Evolutionary conservation across 2,329 filamentous ascomycete species (phyloP).

Genomic region (Dothiorella sarmentorum): DNA sequence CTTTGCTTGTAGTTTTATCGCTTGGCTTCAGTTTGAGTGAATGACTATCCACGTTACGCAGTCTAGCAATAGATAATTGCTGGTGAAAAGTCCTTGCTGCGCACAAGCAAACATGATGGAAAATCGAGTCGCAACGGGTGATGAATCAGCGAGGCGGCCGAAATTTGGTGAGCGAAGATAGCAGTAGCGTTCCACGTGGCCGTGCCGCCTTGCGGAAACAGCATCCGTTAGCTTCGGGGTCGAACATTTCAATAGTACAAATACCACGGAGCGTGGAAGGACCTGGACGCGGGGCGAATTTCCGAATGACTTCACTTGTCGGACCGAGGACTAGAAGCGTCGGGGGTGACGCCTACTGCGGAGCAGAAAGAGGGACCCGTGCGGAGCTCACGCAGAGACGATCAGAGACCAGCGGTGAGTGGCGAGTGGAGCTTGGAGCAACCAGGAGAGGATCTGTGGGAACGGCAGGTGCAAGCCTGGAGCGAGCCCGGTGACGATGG

Average conservation of each 20-base stretch:
- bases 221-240: too few species aligned
- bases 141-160: not conserved
- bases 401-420: constrained; percentile 10
- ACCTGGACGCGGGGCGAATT: not conserved
- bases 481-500: not conserved
- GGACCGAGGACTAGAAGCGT: not conserved
- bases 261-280: not conserved
- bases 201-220: not conserved
- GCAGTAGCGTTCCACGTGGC: not conserved
- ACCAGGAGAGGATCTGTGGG: not conserved
- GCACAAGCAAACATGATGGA: too few species aligned
- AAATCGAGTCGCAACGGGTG: not conserved
- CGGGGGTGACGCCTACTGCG: not conserved
- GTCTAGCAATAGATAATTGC: too few species aligned
- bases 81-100: too few species aligned
- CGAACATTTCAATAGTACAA: too few species aligned
- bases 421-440: not conserved
- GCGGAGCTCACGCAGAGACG: constrained; percentile 3
- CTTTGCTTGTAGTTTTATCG: too few species aligned
- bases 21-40: too few species aligned
- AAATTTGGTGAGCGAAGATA: not conserved
- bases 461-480: not conserved
- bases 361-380: not conserved
- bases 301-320: constrained; percentile 13
- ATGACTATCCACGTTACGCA: too few species aligned